Evolutionary conservation across 208 protist species (phyloP), one percentile per base, ranked within the genome.

Genomic region (Phytomonas serpens): DNA sequence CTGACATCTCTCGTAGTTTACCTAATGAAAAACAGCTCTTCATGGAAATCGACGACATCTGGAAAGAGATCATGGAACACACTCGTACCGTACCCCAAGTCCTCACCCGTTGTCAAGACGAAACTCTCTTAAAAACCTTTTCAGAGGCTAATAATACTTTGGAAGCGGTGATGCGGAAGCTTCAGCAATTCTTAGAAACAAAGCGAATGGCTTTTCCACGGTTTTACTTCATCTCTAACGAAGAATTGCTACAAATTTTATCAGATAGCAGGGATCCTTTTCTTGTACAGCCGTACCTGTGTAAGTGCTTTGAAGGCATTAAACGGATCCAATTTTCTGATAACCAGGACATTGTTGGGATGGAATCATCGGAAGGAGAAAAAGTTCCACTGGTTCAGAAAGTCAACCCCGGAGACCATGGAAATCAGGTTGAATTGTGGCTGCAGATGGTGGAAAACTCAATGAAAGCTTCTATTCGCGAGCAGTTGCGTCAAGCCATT

Each of bases 111-210:
- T 96, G 91, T 77, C 86, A 95, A 64, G 93, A 97, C 69, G 96
- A 99, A 32, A 91, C 86, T 16, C 82, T 99, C 19, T 87, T 97
- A 40, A 84, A 89, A 40, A 92, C 83, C 10, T 95, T 99, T 38
- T 77, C 84, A 47, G 90, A 95, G 47, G 92, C 85, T 65, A 98
- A 98, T 79, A 80, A 94, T 36, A 90, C 94, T 23, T 83, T 99
- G 5, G 98, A 99, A 37, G 79, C 92, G 33, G 97, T 99, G 64
- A 90, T 99, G 62, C 95, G 97, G 69, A 97, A 98, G 72, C 87
- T 99, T 67, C 97, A 99, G 73, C 90, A 98, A 84, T 99, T 99
- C 79, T 86, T 99, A 1, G 98, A 99, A 78, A 98, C 97, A 42
- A 99, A 99, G 87, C 87, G 98, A 29, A 95, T 97, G 84, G 86